These are phyloP conservation scores for Gracilaria gracilis DNA, from an alignment of 23 red algal species.

Conservation along the genomic window DNA sequence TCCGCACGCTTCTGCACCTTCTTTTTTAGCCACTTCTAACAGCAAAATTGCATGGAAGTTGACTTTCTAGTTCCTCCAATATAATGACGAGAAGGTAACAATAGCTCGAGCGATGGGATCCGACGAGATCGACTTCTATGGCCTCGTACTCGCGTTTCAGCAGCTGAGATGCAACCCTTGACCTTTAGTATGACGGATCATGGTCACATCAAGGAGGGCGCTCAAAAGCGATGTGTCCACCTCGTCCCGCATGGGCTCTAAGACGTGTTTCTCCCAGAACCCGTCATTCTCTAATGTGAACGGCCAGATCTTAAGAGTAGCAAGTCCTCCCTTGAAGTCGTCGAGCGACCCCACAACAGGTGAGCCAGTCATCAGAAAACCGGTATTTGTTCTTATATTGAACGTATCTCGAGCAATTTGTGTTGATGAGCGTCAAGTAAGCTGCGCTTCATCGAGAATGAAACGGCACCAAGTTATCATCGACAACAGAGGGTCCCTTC, in stretches of 20 bases:
- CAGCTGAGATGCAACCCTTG: conserved; percentile 25
- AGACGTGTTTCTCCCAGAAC: conserved; percentile 50
- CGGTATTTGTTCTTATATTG: conserved; percentile 51
- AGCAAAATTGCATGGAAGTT: conserved; percentile 19
- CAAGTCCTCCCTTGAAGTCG: conserved; percentile 63
- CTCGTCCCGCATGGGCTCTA: conserved; percentile 2
- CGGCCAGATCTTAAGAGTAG: conserved; percentile 50
- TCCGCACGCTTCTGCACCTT: no score
- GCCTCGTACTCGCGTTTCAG: conserved; percentile 40
- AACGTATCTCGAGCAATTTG: conserved; percentile 57
- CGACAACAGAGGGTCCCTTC: conserved; percentile 27
- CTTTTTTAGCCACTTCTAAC: no score
- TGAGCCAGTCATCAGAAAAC: conserved; percentile 67
- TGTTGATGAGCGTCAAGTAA: conserved; percentile 58
- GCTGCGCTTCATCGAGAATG: conserved; percentile 69
- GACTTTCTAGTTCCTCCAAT: conserved; percentile 51
- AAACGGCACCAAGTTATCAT: conserved; percentile 62
- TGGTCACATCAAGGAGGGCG: conserved; percentile 51
- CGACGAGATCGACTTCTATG: conserved; percentile 47
- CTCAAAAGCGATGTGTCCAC: conserved; percentile 1
- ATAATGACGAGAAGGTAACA: conserved; percentile 34
- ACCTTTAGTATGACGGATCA: conserved; percentile 71
- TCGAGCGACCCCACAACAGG: conserved; percentile 46
- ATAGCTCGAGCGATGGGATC: conserved; percentile 56
- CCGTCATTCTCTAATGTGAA: conserved; percentile 62